Conservation (phyloP, 2,329 filamentous ascomycete species). For the Lasiodiplodia hormozganensis region DNA sequence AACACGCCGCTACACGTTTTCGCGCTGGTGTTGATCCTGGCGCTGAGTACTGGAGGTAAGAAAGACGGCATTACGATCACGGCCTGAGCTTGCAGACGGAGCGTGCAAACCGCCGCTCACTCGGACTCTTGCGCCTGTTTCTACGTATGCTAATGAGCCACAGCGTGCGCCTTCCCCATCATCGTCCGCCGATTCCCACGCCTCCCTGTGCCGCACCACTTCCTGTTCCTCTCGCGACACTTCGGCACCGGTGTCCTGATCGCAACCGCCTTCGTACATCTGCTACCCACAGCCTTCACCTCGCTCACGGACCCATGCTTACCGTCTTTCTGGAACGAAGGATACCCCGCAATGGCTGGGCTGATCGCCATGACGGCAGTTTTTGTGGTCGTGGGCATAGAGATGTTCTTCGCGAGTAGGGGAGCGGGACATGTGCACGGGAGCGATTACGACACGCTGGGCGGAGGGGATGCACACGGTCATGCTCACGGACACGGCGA, state of each 20-base stretch:
- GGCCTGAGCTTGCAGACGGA: no score
- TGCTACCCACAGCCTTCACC: conserved; percentile 49
- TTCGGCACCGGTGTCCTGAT: conserved; percentile 51
- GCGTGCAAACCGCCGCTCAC: neutral
- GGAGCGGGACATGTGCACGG: conserved; percentile 66
- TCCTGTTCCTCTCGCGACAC: conserved; percentile 50
- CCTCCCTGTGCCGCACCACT: conserved; percentile 47
- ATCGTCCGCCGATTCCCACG: conserved; percentile 48
- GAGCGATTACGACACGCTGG: conserved; percentile 57
- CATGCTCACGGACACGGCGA: conserved; percentile 20
- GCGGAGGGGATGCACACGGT: conserved; percentile 32
- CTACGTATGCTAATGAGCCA: neutral
- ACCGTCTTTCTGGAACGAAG: conserved; percentile 47
- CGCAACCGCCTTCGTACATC: conserved; percentile 50
- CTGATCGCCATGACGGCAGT: conserved; percentile 49
- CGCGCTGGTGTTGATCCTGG: conserved; percentile 64
- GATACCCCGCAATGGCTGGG: conserved; percentile 49
- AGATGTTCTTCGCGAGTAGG: conserved; percentile 84
- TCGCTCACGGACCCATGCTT: conserved; percentile 50
- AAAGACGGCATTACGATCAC: conserved; percentile 1
- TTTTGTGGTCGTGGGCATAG: conserved; percentile 76
- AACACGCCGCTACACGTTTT: conserved; percentile 64
- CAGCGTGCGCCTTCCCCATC: conserved; percentile 50
- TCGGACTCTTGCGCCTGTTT: neutral
- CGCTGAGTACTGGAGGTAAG: conserved; percentile 60